phyloP scores from a whole-genome alignment of 78 protist genomes.

The Dictyostelium capitatum region DNA sequence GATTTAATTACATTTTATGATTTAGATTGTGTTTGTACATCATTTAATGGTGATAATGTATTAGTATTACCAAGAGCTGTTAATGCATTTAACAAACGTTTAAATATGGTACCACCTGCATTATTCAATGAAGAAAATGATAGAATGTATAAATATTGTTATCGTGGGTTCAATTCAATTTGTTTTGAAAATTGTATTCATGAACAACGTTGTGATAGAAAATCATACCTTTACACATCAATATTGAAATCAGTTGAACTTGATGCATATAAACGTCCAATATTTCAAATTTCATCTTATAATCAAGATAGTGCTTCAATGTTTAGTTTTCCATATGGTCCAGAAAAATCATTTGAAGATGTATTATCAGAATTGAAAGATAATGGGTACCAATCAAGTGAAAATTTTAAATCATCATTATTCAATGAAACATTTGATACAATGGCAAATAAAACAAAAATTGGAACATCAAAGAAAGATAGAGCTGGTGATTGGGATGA shows the following conservation, averaged over 20 bases:
- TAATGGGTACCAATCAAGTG: neutral
- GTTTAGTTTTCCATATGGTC: constrained; percentile 6
- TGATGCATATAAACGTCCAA: neutral
- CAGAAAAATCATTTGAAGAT: neutral
- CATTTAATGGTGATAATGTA: constrained; percentile 19
- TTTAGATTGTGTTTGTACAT: neutral
- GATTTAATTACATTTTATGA: constrained; percentile 30
- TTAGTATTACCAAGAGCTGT: neutral
- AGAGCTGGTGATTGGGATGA: neutral
- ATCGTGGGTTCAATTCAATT: neutral
- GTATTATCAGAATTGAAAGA: neutral
- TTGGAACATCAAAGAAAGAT: neutral
- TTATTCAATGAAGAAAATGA: neutral
- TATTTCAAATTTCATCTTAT: neutral
- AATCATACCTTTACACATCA: neutral
- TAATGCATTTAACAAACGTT: constrained; percentile 9
- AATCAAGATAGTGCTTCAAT: neutral
- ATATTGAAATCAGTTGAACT: neutral
- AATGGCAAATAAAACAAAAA: too few relatives aligned
- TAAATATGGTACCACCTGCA: neutral
- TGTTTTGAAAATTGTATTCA: constrained; percentile 27
- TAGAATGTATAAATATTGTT: neutral
- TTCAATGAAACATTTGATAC: neutral
- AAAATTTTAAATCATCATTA: neutral
- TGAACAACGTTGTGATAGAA: constrained; percentile 3